These are phyloP conservation scores for Gamarada debralockiae DNA, from an alignment of 495 filamentous ascomycete species.

Conservation along the genomic window DNA sequence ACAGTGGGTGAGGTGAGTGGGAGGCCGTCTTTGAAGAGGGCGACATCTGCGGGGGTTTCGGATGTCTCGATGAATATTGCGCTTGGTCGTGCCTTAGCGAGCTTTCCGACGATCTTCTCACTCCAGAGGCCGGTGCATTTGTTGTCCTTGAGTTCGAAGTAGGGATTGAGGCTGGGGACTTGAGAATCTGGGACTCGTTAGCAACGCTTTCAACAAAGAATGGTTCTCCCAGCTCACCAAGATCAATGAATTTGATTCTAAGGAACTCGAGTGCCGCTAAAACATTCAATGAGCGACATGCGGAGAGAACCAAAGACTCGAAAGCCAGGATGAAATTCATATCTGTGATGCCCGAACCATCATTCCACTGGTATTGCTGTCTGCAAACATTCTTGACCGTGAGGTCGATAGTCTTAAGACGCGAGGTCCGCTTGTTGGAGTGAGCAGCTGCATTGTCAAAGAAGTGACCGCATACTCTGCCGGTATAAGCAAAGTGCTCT, in stretches of 20 bases:
- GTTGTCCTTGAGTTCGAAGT: slow-evolving; percentile 55
- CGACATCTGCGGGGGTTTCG: slow-evolving; percentile 50
- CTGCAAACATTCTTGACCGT: slow-evolving; percentile 68
- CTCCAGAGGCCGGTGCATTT: slow-evolving; percentile 67
- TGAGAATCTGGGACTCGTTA: slow-evolving; percentile 42
- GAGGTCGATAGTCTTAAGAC: slow-evolving; percentile 62
- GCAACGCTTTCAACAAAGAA: neutral
- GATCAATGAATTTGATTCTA: slow-evolving; percentile 67
- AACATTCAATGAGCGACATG: slow-evolving; percentile 50
- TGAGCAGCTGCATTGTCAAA: slow-evolving; percentile 43
- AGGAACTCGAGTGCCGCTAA: slow-evolving; percentile 52
- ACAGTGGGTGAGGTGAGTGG: neutral
- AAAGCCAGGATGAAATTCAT: slow-evolving; percentile 64
- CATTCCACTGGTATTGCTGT: slow-evolving; percentile 45
- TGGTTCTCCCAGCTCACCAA: slow-evolving; percentile 42
- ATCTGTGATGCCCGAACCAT: slow-evolving; percentile 63
- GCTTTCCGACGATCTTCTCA: slow-evolving; percentile 53
- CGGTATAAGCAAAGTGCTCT: slow-evolving; percentile 64
- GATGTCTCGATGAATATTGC: slow-evolving; percentile 53
- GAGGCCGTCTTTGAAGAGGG: slow-evolving; percentile 45
- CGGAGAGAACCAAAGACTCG: slow-evolving; percentile 57
- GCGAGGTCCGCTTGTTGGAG: slow-evolving; percentile 35
- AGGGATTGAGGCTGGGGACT: slow-evolving; percentile 59
- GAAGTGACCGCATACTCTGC: slow-evolving; percentile 58
- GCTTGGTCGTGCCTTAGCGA: slow-evolving; percentile 48